Conservation (phyloP, 2,329 filamentous ascomycete species). For the Exophiala sp. region DNA sequence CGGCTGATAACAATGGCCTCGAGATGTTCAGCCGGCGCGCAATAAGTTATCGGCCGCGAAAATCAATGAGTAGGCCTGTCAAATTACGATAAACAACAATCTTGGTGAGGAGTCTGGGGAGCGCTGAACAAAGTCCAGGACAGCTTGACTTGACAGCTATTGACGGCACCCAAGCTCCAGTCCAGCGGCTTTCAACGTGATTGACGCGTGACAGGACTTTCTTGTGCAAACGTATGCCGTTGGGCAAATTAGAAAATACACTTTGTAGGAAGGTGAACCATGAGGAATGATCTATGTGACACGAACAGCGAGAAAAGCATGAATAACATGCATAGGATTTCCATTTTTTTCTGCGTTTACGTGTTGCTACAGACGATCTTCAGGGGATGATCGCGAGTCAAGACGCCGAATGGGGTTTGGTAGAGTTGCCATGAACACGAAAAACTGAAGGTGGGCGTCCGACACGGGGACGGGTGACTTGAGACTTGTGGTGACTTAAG, state of each 20-base stretch:
- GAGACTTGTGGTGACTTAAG: constrained; percentile 6
- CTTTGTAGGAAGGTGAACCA: neutral
- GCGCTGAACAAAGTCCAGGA: too few species aligned
- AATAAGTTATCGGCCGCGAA: too few species aligned
- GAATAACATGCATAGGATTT: neutral
- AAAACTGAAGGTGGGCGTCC: constrained; percentile 7
- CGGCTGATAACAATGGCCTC: too few species aligned
- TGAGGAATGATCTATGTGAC: neutral
- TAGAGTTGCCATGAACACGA: constrained; percentile 1
- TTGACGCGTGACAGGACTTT: neutral
- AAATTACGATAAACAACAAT: too few species aligned
- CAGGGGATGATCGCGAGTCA: neutral
- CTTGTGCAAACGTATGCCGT: neutral
- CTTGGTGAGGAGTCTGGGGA: too few species aligned
- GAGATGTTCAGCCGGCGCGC: too few species aligned
- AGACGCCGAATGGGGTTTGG: constrained; percentile 9
- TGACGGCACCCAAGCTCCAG: neutral
- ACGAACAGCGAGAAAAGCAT: neutral
- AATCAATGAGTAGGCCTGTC: too few species aligned
- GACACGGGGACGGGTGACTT: constrained; percentile 20
- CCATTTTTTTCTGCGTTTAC: neutral
- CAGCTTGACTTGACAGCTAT: neutral
- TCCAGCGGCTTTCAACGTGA: neutral
- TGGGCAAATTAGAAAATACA: neutral
- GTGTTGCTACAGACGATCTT: neutral